These are phyloP conservation scores for Metarhizium album DNA, from an alignment of 2,329 filamentous ascomycete genomes.

Conservation along the genomic window DNA sequence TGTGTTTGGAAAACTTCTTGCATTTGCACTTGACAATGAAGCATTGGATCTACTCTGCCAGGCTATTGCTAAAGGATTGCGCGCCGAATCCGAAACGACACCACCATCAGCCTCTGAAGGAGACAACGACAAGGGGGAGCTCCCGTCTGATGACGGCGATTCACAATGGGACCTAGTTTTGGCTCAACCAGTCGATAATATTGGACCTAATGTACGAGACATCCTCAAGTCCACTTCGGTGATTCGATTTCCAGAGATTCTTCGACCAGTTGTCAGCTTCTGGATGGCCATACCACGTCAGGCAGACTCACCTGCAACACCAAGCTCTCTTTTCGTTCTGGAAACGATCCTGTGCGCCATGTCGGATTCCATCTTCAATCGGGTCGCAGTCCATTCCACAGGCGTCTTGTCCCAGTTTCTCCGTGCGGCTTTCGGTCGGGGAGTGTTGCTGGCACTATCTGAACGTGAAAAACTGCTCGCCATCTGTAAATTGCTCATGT, in stretches of 20 bases:
- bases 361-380: constrained; percentile 55
- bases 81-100: constrained; percentile 18
- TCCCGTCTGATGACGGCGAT: constrained; percentile 11
- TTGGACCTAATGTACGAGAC: constrained; percentile 31
- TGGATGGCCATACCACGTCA: constrained; percentile 51
- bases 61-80: constrained; percentile 29
- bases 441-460: constrained; percentile 37
- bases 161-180: constrained; percentile 29
- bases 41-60: constrained; percentile 60
- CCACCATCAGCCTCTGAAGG: constrained; percentile 3
- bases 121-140: constrained; percentile 16
- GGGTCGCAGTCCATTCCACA: constrained; percentile 60
- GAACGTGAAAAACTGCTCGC: constrained; percentile 52
- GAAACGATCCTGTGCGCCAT: constrained; percentile 50
- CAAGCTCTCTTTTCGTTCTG: constrained; percentile 53
- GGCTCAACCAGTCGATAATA: constrained; percentile 25
- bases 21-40: constrained; percentile 72
- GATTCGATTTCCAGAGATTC: constrained; percentile 51
- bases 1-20: constrained; percentile 71
- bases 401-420: constrained; percentile 59
- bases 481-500: constrained; percentile 59
- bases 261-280: constrained; percentile 50
- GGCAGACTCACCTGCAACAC: constrained; percentile 31
- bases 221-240: constrained; percentile 40
- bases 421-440: constrained; percentile 45